A percentile compares a stretch with the other conserved stretches of the same genome.
Conservation (phyloP, 2,329 filamentous ascomycete genomes). For the Fusarium illudens region DNA sequence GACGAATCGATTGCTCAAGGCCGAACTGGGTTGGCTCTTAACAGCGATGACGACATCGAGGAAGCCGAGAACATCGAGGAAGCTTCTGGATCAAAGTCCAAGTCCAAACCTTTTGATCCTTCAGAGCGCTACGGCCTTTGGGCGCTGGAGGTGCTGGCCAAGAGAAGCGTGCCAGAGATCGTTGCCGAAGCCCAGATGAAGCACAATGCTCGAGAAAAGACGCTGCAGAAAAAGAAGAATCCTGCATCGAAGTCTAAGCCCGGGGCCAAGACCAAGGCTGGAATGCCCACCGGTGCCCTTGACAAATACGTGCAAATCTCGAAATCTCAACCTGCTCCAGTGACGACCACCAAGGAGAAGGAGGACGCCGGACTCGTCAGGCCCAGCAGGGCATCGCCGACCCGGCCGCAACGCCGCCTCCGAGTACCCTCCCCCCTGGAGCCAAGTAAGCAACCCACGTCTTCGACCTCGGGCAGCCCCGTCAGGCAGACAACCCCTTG, state of each 20-base stretch:
- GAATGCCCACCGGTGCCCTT: constrained; percentile 45
- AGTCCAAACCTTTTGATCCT: constrained; percentile 66
- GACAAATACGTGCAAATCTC: constrained; percentile 53
- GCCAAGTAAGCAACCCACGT: constrained; percentile 50
- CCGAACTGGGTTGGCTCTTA: constrained; percentile 65
- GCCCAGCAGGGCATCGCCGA: constrained; percentile 6
- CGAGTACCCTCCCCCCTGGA: constrained; percentile 41
- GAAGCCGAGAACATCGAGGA: constrained; percentile 46
- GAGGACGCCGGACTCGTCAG: not conserved
- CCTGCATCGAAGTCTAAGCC: constrained; percentile 26
- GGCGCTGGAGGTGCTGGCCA: constrained; percentile 50
- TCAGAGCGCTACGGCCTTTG: constrained; percentile 59
- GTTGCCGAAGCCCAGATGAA: constrained; percentile 43
- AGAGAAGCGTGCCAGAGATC: constrained; percentile 35
- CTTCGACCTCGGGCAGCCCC: constrained; percentile 36
- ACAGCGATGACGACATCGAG: constrained; percentile 71
- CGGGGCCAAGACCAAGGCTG: constrained; percentile 24
- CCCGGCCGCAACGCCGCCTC: constrained; percentile 22
- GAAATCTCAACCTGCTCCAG: constrained; percentile 42
- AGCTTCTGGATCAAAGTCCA: not conserved
- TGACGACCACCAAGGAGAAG: not conserved
- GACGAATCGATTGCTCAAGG: constrained; percentile 64
- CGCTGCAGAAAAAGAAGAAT: constrained; percentile 21
- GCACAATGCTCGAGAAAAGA: constrained; percentile 4
- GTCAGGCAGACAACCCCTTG: constrained; percentile 44